Evolutionary conservation across 2,329 filamentous ascomycete species (phyloP).

Genomic region (Pseudopithomyces chartarum): DNA sequence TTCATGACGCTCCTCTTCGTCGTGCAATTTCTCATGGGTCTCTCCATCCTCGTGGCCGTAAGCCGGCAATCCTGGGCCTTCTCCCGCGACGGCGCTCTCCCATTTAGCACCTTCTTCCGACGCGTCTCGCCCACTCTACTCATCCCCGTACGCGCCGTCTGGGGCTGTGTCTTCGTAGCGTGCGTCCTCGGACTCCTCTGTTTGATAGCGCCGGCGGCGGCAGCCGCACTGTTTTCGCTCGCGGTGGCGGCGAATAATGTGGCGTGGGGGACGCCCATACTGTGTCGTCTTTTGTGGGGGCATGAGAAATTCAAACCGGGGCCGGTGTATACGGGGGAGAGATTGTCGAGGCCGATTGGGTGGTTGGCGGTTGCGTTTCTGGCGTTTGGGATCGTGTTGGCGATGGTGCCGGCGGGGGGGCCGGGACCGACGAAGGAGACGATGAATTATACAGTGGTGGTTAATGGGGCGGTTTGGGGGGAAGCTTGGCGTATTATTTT

Average conservation of each 20-base stretch:
- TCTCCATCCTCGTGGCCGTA: conserved; percentile 62
- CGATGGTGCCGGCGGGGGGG: conserved; percentile 64
- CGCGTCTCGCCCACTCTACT: conserved; percentile 60
- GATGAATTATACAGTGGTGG: conserved; percentile 70
- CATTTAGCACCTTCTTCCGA: conserved; percentile 63
- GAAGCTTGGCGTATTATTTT: conserved; percentile 60
- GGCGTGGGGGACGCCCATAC: conserved; percentile 64
- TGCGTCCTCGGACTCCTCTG: conserved; percentile 62
- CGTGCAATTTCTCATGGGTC: conserved; percentile 66
- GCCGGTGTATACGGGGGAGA: conserved; percentile 61
- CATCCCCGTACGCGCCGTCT: conserved; percentile 63
- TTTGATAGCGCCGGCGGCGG: conserved; percentile 62
- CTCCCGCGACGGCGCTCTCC: conserved; percentile 65
- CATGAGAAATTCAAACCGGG: conserved; percentile 62
- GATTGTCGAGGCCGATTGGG: conserved; percentile 58
- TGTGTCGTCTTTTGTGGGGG: conserved; percentile 64
- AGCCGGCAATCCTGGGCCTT: conserved; percentile 68
- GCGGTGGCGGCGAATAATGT: conserved; percentile 65
- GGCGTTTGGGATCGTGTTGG: conserved; percentile 59
- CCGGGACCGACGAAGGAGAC: conserved; percentile 55
- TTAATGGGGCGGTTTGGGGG: conserved; percentile 65
- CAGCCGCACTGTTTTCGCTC: conserved; percentile 64
- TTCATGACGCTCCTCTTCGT: conserved; percentile 65
- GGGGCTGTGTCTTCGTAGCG: conserved; percentile 58
- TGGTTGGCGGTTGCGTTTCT: conserved; percentile 60